Evolutionary conservation across 2,329 filamentous ascomycete species (phyloP).

Genomic region (Ceratocystis alfenasii): DNA sequence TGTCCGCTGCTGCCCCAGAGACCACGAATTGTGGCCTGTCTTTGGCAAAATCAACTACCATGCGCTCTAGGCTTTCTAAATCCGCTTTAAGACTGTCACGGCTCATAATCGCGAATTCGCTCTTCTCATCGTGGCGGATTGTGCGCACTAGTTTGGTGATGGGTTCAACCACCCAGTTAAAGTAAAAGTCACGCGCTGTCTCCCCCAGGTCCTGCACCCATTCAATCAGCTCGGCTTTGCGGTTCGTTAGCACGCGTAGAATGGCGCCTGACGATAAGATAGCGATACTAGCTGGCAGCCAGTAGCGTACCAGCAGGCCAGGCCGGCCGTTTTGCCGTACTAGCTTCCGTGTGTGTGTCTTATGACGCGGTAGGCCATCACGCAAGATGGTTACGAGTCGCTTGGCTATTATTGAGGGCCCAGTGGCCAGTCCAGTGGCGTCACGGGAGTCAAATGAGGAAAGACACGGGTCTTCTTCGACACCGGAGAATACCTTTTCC

Average conservation of each 20-base stretch:
- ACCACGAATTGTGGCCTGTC: constrained; percentile 57
- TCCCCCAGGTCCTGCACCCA: constrained; percentile 71
- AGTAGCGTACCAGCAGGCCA: constrained; percentile 66
- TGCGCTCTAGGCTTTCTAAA: constrained; percentile 81
- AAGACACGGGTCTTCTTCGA: constrained; percentile 49
- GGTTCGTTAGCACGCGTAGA: constrained; percentile 63
- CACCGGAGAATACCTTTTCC: constrained; percentile 50
- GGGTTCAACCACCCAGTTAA: constrained; percentile 90
- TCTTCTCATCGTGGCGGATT: constrained; percentile 82
- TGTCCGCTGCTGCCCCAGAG: constrained; percentile 29
- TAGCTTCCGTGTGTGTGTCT: constrained; percentile 41
- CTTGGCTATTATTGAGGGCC: constrained; percentile 50
- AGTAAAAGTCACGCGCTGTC: constrained; percentile 81
- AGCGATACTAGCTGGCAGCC: constrained; percentile 62
- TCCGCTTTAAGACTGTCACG: constrained; percentile 83
- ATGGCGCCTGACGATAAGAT: constrained; percentile 77
- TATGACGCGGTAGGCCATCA: constrained; percentile 55
- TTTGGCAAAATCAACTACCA: constrained; percentile 92
- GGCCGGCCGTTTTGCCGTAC: constrained; percentile 62
- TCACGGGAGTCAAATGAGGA: constrained; percentile 28
- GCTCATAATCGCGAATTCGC: constrained; percentile 94
- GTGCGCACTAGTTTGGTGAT: constrained; percentile 73
- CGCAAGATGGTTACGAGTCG: constrained; percentile 59
- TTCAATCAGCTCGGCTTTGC: constrained; percentile 60
- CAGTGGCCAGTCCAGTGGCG: constrained; percentile 27